Evolutionary conservation across 257 asterid genomes (phyloP).

Genomic region (Marsdenia floribunda): DNA sequence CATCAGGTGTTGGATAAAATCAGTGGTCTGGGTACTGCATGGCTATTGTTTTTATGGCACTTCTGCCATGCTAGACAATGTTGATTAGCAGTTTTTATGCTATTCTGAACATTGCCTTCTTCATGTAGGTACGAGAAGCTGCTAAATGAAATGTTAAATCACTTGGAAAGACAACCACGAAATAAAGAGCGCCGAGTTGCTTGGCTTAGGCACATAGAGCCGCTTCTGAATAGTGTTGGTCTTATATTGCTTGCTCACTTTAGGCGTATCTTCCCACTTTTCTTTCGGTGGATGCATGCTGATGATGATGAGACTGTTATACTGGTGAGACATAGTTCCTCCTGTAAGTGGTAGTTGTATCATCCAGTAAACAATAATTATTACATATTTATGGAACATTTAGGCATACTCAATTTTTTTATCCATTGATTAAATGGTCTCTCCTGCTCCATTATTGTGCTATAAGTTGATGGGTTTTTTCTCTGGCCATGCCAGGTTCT

Average conservation of each 20-base stretch:
- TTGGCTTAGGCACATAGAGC: slow-evolving; percentile 77
- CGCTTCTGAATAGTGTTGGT: slow-evolving; percentile 61
- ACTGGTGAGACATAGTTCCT: slow-evolving; percentile 46
- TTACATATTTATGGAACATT: background rate
- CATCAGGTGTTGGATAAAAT: background rate
- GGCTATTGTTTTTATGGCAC: background rate
- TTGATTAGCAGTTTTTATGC: background rate
- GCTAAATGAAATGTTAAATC: slow-evolving; percentile 78
- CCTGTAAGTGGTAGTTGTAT: background rate
- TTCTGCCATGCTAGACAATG: background rate
- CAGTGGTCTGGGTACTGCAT: background rate
- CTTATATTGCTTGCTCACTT: slow-evolving; percentile 73
- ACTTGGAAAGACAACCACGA: slow-evolving; percentile 90
- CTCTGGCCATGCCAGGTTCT: slow-evolving; percentile 58
- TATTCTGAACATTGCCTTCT: background rate
- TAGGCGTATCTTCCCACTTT: slow-evolving; percentile 77
- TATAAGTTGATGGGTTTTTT: background rate
- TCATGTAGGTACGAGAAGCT: slow-evolving; percentile 71
- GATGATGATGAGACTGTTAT: slow-evolving; percentile 83
- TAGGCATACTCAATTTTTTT: background rate
- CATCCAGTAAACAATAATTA: background rate
- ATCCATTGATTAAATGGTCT: background rate
- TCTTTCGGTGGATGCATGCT: slow-evolving; percentile 88
- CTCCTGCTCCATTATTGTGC: background rate
- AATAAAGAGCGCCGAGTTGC: slow-evolving; percentile 70